Percentiles rank a stretch among this genome's conserved stretches.
phyloP scores from a whole-genome alignment of 2,329 filamentous ascomycete genomes.

The Phaeosphaeriaceae sp. region DNA sequence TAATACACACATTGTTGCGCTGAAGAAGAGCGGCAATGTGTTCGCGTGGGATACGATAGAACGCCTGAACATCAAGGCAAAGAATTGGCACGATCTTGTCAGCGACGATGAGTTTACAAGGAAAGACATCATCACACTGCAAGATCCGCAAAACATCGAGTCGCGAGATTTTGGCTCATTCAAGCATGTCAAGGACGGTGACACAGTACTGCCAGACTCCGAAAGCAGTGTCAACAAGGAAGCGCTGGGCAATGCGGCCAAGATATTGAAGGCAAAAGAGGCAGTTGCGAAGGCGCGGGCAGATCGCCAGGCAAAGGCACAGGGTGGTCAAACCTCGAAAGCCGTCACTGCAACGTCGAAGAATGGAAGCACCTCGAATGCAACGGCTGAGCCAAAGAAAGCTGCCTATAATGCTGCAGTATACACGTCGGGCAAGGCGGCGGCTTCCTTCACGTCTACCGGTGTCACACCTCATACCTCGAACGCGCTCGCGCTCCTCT shows the following conservation, averaged over 20 bases:
- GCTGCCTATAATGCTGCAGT: conserved; percentile 78
- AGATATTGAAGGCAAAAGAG: conserved; percentile 89
- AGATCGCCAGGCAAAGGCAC: conserved; percentile 63
- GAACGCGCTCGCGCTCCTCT: conserved; percentile 82
- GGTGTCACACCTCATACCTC: conserved; percentile 92
- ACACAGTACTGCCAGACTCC: conserved; percentile 73
- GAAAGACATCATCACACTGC: conserved; percentile 92
- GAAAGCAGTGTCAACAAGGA: conserved; percentile 76
- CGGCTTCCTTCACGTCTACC: conserved; percentile 94
- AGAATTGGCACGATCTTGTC: conserved; percentile 92
- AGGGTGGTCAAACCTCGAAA: conserved; percentile 25
- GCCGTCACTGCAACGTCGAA: conserved; percentile 27
- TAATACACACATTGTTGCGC: conserved; percentile 94
- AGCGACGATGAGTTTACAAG: conserved; percentile 86
- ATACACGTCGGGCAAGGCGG: conserved; percentile 89
- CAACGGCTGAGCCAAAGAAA: conserved; percentile 41
- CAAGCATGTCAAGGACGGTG: conserved; percentile 87
- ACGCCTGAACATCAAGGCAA: conserved; percentile 93
- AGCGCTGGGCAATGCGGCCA: conserved; percentile 78
- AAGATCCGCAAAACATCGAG: conserved; percentile 91
- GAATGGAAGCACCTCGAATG: conserved; percentile 36
- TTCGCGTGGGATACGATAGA: conserved; percentile 97
- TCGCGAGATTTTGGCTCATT: conserved; percentile 84
- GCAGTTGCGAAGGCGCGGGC: conserved; percentile 89
- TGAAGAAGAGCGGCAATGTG: conserved; percentile 88